phyloP scores from a whole-genome alignment of 2,329 filamentous ascomycete genomes.

The Fusarium hainanense region DNA sequence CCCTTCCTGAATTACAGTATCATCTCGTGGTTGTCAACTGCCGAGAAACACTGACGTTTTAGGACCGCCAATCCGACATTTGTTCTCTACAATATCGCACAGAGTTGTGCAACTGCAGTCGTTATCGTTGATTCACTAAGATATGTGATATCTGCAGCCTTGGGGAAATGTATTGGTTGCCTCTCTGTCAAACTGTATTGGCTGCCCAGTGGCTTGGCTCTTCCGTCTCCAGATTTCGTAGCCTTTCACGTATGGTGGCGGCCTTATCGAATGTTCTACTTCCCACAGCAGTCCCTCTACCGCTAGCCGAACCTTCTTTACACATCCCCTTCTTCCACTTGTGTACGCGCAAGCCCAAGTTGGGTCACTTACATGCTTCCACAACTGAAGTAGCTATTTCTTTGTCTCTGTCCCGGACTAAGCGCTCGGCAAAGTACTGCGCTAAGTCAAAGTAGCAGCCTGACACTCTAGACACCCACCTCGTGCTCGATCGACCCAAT shows the following conservation, averaged over 20 bases:
- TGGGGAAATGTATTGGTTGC: slow-evolving; percentile 22
- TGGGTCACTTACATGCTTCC: slow-evolving; percentile 6
- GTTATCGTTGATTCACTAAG: slow-evolving; percentile 1
- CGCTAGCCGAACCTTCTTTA: slow-evolving; percentile 28
- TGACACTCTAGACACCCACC: slow-evolving; percentile 30
- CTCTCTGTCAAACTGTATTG: slow-evolving; percentile 7
- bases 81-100: background rate
- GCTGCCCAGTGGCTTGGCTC: slow-evolving; percentile 35
- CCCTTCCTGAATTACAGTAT: background rate
- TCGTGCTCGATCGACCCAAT: slow-evolving; percentile 35
- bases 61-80: background rate
- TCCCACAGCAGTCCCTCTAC: slow-evolving; percentile 30
- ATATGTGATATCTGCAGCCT: slow-evolving; percentile 9
- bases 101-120: background rate
- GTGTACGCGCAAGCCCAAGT: slow-evolving; percentile 1
- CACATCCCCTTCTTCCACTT: slow-evolving; percentile 16
- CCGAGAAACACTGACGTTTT: slow-evolving; percentile 26
- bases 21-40: slow-evolving; percentile 35
- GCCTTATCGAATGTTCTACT: slow-evolving; percentile 37
- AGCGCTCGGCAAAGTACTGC: slow-evolving; percentile 37
- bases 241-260: slow-evolving; percentile 36
- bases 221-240: slow-evolving; percentile 36
- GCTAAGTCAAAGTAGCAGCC: slow-evolving; percentile 28
- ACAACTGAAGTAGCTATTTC: background rate
- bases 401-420: slow-evolving; percentile 18